These are phyloP conservation scores for Rutstroemia sp. DNA, from an alignment of 2,329 filamentous ascomycete species.

Conservation along the genomic window DNA sequence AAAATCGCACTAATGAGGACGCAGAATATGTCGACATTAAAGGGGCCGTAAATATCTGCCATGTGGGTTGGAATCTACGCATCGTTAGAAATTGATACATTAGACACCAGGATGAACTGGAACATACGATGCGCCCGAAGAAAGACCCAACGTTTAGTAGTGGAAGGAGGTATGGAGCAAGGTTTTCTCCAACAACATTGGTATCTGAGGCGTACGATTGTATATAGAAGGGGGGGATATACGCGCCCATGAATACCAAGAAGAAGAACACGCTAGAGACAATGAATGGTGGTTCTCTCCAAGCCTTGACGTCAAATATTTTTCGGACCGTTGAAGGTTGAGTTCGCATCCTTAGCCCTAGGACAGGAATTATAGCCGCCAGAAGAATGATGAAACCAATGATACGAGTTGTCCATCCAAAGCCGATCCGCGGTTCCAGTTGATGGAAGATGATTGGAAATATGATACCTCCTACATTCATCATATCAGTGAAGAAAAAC, in stretches of 20 bases:
- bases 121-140: slow-evolving; percentile 42
- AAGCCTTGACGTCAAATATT: neutral
- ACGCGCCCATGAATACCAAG: slow-evolving; percentile 37
- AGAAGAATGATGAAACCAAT: slow-evolving; percentile 35
- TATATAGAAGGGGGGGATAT: slow-evolving; percentile 43
- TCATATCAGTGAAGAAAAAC: neutral
- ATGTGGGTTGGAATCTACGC: slow-evolving; percentile 36
- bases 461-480: slow-evolving; percentile 30
- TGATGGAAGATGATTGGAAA: slow-evolving; percentile 37
- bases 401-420: slow-evolving; percentile 38
- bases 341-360: neutral
- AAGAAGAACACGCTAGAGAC: slow-evolving; percentile 2
- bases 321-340: neutral
- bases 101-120: neutral
- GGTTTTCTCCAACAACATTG: slow-evolving; percentile 31
- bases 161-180: slow-evolving; percentile 15
- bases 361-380: neutral
- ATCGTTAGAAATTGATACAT: neutral
- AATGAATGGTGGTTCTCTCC: neutral
- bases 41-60: slow-evolving; percentile 44
- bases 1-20: slow-evolving; percentile 42
- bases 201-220: slow-evolving; percentile 19
- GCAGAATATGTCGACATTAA: slow-evolving; percentile 40
- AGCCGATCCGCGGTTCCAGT: slow-evolving; percentile 35
- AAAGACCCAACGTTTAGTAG: slow-evolving; percentile 32